A percentile compares a stretch with the other conserved stretches of the same genome.
These are phyloP conservation scores for Phyllostachys edulis DNA, from an alignment of 176 grass and related monocot species.

Conservation along the genomic window DNA sequence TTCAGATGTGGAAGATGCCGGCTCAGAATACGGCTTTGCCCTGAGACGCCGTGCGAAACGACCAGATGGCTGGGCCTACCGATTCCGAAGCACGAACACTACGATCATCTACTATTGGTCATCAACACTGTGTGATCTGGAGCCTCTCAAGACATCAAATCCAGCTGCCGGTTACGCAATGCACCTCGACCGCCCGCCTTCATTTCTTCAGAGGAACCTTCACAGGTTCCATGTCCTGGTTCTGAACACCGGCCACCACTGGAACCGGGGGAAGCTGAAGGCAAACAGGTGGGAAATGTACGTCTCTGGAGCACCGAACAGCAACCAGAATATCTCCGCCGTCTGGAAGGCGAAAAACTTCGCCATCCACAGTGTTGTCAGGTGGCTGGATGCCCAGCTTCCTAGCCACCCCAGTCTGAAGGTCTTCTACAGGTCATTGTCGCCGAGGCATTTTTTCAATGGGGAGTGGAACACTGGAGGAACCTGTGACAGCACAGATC, in stretches of 20 bases:
- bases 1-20: conserved; percentile 48
- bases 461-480: conserved; percentile 58
- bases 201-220: conserved; percentile 49
- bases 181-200: conserved; percentile 59
- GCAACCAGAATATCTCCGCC: not conserved
- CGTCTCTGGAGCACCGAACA: conserved; percentile 26
- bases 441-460: conserved; percentile 56
- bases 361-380: conserved; percentile 42
- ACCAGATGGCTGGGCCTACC: conserved; percentile 61
- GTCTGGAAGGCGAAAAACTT: conserved; percentile 46
- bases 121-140: conserved; percentile 62
- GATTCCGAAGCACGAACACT: conserved; percentile 59
- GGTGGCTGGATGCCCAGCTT: conserved; percentile 43
- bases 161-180: conserved; percentile 57
- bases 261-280: conserved; percentile 54
- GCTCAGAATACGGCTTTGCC: conserved; percentile 37
- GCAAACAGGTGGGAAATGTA: conserved; percentile 49
- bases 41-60: conserved; percentile 24
- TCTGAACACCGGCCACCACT: conserved; percentile 53
- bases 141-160: conserved; percentile 47
- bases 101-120: conserved; percentile 70
- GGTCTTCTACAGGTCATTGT: conserved; percentile 53
- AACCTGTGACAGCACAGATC: conserved; percentile 40
- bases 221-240: conserved; percentile 41
- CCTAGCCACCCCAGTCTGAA: conserved; percentile 29